A percentile compares a stretch with the other conserved stretches of the same genome.
Conservation (phyloP, 176 grass and related monocot genomes). For the Microstegium vimineum region DNA sequence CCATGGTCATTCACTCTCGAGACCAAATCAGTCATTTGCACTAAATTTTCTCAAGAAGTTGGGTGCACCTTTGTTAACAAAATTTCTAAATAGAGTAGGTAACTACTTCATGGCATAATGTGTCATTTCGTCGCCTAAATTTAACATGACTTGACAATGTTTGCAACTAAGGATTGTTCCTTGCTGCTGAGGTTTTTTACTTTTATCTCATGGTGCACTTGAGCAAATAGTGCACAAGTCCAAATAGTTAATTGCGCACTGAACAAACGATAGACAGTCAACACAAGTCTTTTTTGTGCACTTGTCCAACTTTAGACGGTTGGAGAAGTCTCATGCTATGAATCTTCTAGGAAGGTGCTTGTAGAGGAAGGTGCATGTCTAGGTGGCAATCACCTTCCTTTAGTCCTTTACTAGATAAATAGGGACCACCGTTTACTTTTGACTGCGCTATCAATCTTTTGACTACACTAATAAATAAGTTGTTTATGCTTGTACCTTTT, state of each 20-base stretch:
- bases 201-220: not conserved
- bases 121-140: not conserved
- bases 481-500: not conserved
- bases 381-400: too few species aligned
- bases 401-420: too few species aligned
- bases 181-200: not conserved
- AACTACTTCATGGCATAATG: not conserved
- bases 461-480: not conserved
- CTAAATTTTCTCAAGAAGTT: not conserved
- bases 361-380: too few species aligned
- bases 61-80: not conserved
- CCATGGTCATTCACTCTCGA: not conserved
- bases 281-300: not conserved
- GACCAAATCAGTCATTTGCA: not conserved
- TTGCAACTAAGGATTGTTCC: not conserved
- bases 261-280: not conserved
- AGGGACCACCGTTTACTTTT: not conserved
- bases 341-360: too few species aligned
- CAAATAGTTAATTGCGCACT: not conserved
- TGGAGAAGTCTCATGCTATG: too few species aligned
- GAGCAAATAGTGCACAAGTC: not conserved
- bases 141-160: not conserved
- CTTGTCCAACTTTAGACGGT: too few species aligned
- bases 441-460: not conserved
- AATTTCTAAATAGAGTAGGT: not conserved